Percentiles rank a stretch among this genome's conserved stretches.
Evolutionary conservation across 495 filamentous ascomycete genomes (phyloP).

Genomic region (Aspergillus bertholletiae): DNA sequence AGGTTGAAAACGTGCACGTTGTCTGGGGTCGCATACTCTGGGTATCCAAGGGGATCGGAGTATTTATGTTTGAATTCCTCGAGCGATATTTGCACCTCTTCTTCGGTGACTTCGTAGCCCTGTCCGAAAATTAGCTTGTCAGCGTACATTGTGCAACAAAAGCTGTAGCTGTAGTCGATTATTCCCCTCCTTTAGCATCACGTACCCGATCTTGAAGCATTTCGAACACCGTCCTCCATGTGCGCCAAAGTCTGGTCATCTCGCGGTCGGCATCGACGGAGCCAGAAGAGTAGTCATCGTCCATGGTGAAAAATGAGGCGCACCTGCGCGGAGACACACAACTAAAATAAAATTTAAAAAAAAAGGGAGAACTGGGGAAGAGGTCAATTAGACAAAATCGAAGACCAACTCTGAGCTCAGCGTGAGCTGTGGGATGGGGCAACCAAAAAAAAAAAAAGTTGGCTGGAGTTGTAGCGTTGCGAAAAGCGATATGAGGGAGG

Average conservation of each 20-base stretch:
- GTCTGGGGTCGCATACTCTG: slow-evolving; percentile 53
- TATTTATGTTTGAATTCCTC: slow-evolving; percentile 68
- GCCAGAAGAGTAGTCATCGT: slow-evolving; percentile 47
- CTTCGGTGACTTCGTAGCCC: slow-evolving; percentile 90
- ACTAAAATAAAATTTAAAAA: slow-evolving; percentile 2
- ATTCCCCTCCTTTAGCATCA: background rate
- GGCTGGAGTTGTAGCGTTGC: background rate
- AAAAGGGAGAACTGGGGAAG: slow-evolving; percentile 3
- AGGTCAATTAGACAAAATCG: background rate
- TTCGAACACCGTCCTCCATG: slow-evolving; percentile 82
- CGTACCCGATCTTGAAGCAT: slow-evolving; percentile 80
- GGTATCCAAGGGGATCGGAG: slow-evolving; percentile 62
- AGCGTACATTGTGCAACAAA: slow-evolving; percentile 6
- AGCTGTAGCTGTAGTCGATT: no score
- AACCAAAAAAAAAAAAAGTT: background rate
- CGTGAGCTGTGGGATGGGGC: background rate
- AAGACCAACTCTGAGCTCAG: background rate
- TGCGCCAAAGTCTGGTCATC: slow-evolving; percentile 76
- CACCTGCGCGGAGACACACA: slow-evolving; percentile 9
- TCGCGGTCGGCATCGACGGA: slow-evolving; percentile 61
- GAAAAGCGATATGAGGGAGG: slow-evolving; percentile 5
- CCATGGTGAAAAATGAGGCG: slow-evolving; percentile 35
- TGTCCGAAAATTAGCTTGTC: slow-evolving; percentile 31
- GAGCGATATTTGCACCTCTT: slow-evolving; percentile 80
- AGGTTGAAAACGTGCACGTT: background rate